Evolutionary conservation across 2,329 filamentous ascomycete species (phyloP).

Genomic region (Herpomyces periplanetae): DNA sequence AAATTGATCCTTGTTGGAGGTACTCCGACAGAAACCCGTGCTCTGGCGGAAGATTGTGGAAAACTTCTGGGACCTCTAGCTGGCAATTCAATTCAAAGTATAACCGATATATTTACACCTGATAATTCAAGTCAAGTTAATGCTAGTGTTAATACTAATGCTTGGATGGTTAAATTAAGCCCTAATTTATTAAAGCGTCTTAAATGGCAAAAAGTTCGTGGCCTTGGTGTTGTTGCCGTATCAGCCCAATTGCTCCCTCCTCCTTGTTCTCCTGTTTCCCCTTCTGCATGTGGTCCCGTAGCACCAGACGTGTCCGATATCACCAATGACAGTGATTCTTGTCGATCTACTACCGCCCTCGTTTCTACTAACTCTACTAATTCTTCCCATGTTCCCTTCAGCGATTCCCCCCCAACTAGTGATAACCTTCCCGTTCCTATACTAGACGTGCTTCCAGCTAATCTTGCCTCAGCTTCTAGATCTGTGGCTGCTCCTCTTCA

Average conservation of each 20-base stretch:
- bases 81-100: constrained; percentile 10
- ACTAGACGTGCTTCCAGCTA: constrained; percentile 17
- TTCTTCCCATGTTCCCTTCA: too few relatives aligned
- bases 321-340: too few relatives aligned
- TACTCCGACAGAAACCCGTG: constrained; percentile 30
- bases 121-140: constrained; percentile 30
- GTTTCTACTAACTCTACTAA: too few relatives aligned
- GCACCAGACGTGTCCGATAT: constrained; percentile 11
- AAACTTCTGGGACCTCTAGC: constrained; percentile 14
- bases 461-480: constrained; percentile 26
- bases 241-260: constrained; percentile 22
- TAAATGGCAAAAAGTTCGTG: constrained; percentile 75
- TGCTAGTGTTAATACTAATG: constrained; percentile 85
- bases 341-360: too few relatives aligned
- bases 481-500: constrained; percentile 56
- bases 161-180: constrained; percentile 72
- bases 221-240: constrained; percentile 62
- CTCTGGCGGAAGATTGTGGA: constrained; percentile 40
- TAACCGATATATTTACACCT: constrained; percentile 43
- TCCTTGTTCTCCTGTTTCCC: constrained; percentile 7
- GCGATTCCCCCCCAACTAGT: too few relatives aligned
- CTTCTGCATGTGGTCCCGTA: constrained; percentile 6
- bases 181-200: constrained; percentile 47
- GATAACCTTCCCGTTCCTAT: too few relatives aligned
- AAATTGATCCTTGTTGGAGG: constrained; percentile 80